Conservation (phyloP, 2,329 filamentous ascomycete species). For the Pseudopyrenochaeta lycopersici region DNA sequence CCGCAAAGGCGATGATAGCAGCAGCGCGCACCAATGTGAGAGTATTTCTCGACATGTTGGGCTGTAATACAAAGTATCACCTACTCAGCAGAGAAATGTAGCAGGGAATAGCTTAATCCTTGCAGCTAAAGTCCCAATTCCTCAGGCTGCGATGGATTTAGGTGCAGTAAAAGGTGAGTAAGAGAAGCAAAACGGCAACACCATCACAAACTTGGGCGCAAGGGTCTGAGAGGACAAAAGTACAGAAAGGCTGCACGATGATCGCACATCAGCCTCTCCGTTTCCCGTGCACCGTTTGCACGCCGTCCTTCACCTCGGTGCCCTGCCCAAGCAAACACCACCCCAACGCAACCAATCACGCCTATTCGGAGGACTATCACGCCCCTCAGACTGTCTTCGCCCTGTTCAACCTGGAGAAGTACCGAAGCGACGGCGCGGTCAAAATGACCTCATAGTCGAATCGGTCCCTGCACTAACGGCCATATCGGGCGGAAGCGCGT, state of each 20-base stretch:
- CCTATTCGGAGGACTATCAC: neutral
- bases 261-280: conserved; percentile 6
- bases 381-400: neutral
- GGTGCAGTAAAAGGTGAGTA: conserved; percentile 12
- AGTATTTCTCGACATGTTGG: conserved; percentile 24
- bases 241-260: conserved; percentile 11
- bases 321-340: conserved; percentile 5
- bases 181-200: neutral
- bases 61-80: conserved; percentile 8
- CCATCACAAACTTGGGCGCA: neutral
- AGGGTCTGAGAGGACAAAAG: neutral
- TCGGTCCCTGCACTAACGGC: neutral
- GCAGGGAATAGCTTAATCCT: conserved; percentile 5
- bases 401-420: neutral
- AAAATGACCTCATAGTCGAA: neutral
- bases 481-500: neutral
- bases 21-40: conserved; percentile 30
- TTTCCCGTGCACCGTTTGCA: conserved; percentile 8
- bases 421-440: conserved; percentile 2
- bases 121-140: conserved; percentile 11
- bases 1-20: conserved; percentile 22
- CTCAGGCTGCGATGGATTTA: conserved; percentile 4
- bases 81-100: conserved; percentile 3
- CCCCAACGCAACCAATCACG: conserved; percentile 8
- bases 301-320: conserved; percentile 7